These are phyloP conservation scores for Backusella mclennaniae DNA, from an alignment of 192 early-diverging fungal genomes.

Conservation along the genomic window DNA sequence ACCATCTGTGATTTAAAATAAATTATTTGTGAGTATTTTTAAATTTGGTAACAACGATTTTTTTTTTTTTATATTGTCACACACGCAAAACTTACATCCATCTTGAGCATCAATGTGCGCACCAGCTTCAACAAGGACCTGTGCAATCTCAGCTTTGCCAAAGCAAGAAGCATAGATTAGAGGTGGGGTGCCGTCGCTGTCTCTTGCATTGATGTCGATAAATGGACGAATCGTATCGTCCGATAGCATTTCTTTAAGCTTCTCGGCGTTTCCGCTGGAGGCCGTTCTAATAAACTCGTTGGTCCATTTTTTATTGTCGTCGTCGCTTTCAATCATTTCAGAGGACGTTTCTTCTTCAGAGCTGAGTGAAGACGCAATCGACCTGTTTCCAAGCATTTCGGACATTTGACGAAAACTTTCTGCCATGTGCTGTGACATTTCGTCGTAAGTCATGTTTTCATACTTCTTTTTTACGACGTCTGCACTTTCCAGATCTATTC, in stretches of 20 bases:
- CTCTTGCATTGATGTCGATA: conserved; percentile 79
- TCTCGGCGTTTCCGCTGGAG: conserved; percentile 63
- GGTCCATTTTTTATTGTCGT: conserved; percentile 40
- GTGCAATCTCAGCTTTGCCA: conserved; percentile 73
- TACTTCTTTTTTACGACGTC: conserved; percentile 22
- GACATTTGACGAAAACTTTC: conserved; percentile 33
- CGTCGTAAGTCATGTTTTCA: conserved; percentile 38
- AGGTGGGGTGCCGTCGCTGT: conserved; percentile 84
- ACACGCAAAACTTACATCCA: conserved; percentile 24
- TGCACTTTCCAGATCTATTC: neutral
- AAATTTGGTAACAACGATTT: conserved; percentile 2
- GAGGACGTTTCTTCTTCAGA: neutral
- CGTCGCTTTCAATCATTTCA: neutral
- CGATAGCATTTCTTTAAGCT: conserved; percentile 15
- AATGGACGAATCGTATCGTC: conserved; percentile 30
- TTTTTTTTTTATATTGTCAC: neutral
- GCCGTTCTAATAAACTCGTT: conserved; percentile 64
- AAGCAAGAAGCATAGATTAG: conserved; percentile 90
- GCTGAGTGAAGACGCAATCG: neutral
- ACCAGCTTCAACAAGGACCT: conserved; percentile 69
- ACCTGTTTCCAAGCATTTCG: conserved; percentile 19
- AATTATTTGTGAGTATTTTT: neutral
- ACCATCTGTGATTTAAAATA: conserved; percentile 47
- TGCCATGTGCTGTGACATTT: conserved; percentile 32
- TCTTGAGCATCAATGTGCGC: conserved; percentile 77